Percentiles rank a stretch among this genome's conserved stretches.
Evolutionary conservation across 2,329 filamentous ascomycete genomes (phyloP).

Genomic region (Xylariaceae sp.): DNA sequence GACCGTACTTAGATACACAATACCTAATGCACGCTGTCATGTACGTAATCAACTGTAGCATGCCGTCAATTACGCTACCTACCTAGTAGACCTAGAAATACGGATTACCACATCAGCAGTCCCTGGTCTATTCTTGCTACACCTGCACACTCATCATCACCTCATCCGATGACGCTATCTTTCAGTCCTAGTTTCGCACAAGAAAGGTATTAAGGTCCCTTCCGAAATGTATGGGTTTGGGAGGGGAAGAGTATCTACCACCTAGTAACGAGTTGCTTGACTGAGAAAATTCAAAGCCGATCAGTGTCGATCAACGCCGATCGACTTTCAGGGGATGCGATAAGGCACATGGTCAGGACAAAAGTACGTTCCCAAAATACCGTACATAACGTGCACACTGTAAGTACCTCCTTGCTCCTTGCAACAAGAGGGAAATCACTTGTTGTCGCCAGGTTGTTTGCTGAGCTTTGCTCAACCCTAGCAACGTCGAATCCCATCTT

Average conservation of each 20-base stretch:
- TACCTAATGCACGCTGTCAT: no score
- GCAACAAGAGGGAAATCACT: not conserved
- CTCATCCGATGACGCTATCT: no score
- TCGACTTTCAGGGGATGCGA: not conserved
- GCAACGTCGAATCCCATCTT: not conserved
- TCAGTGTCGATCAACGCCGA: not conserved
- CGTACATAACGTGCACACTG: not conserved
- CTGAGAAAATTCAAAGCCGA: constrained; percentile 14
- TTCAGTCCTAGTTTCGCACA: no score
- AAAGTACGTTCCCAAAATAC: not conserved
- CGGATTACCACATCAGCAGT: no score
- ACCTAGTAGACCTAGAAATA: no score
- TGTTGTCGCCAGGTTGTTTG: not conserved
- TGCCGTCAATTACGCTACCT: no score
- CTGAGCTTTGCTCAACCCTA: not conserved
- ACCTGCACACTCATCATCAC: no score
- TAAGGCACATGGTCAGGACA: not conserved
- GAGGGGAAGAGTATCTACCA: not conserved
- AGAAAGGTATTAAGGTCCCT: not conserved
- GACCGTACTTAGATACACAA: no score
- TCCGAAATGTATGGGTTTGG: not conserved
- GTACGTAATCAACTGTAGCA: no score
- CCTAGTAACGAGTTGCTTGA: not conserved
- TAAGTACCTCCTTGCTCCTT: no score
- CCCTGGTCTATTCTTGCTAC: no score